Evolutionary conservation across 1,284 basidiomycete genomes (phyloP).

Genomic region (Tremellales sp.): DNA sequence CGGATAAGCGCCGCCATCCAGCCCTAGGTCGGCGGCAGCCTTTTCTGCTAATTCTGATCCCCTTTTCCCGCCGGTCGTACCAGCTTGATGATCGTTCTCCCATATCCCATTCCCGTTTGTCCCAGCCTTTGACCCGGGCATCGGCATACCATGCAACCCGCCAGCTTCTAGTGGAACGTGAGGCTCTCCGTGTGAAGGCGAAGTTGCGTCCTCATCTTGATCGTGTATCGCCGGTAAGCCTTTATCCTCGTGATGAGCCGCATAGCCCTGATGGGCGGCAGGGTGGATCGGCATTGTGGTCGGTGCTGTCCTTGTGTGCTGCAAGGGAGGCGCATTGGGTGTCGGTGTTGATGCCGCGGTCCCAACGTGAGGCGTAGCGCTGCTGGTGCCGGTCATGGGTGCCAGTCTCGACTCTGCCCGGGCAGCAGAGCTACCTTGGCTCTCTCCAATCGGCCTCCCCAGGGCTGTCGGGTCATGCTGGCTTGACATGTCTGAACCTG

Average conservation of each 20-base stretch:
- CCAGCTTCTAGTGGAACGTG: slow-evolving; percentile 4
- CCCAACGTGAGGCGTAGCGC: no score
- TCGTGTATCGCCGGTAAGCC: not conserved
- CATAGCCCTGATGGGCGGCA: slow-evolving; percentile 2
- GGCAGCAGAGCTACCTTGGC: no score
- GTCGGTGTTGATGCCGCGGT: no score
- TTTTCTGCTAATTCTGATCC: slow-evolving; percentile 11
- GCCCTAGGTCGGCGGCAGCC: slow-evolving; percentile 14
- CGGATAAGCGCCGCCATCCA: not conserved
- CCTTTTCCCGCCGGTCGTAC: slow-evolving; percentile 7
- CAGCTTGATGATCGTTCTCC: slow-evolving; percentile 20
- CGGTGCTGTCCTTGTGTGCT: slow-evolving; percentile 17
- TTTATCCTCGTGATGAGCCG: no score
- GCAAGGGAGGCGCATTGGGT: slow-evolving; percentile 2
- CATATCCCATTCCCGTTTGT: slow-evolving; percentile 1
- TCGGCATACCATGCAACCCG: slow-evolving; percentile 15
- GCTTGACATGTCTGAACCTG: no score
- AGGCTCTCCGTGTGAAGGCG: slow-evolving; percentile 17
- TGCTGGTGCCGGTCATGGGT: no score
- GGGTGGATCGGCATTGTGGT: slow-evolving; percentile 14
- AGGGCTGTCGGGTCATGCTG: no score
- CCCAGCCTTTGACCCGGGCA: slow-evolving; percentile 10
- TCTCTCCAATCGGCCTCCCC: no score
- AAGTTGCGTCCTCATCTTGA: slow-evolving; percentile 11
- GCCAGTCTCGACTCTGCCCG: no score